phyloP scores from a whole-genome alignment of 2,329 filamentous ascomycete genomes.

The Botrytis pseudocinerea region DNA sequence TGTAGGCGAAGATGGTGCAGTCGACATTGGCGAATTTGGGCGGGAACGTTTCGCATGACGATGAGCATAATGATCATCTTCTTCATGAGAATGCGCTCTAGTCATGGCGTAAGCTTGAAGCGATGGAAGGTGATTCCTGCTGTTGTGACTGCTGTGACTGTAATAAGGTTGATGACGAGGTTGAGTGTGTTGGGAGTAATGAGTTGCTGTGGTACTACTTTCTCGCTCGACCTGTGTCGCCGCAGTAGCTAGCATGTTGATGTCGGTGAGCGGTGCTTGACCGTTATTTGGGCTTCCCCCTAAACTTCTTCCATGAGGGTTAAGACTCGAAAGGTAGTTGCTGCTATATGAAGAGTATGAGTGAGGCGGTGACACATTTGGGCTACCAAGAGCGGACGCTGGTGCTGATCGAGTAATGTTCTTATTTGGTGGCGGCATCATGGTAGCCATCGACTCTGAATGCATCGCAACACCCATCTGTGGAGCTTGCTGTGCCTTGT shows the following conservation, averaged over 20 bases:
- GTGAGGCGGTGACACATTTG: slow-evolving; percentile 93
- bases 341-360: slow-evolving; percentile 75
- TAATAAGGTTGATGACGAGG: slow-evolving; percentile 58
- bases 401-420: slow-evolving; percentile 87
- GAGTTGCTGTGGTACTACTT: slow-evolving; percentile 38
- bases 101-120: slow-evolving; percentile 94
- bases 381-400: slow-evolving; percentile 82
- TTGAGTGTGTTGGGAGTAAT: slow-evolving; percentile 44
- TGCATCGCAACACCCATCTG: slow-evolving; percentile 52
- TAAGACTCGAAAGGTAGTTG: slow-evolving; percentile 47
- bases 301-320: slow-evolving; percentile 51
- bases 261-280: slow-evolving; percentile 45
- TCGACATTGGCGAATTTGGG: slow-evolving; percentile 92
- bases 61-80: slow-evolving; percentile 74
- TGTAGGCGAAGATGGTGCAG: slow-evolving; percentile 91
- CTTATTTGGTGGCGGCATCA: slow-evolving; percentile 80
- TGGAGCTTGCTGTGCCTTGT: slow-evolving; percentile 65
- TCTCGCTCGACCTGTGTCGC: slow-evolving; percentile 65
- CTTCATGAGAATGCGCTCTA: slow-evolving; percentile 78
- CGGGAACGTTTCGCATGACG: slow-evolving; percentile 83
- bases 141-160: slow-evolving; percentile 46
- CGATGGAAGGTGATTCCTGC: slow-evolving; percentile 48
- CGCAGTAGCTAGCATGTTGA: slow-evolving; percentile 61
- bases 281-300: slow-evolving; percentile 45
- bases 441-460: slow-evolving; percentile 55